Conservation (phyloP, 768 basidiomycete genomes). For the Naganishia friedmannii region DNA sequence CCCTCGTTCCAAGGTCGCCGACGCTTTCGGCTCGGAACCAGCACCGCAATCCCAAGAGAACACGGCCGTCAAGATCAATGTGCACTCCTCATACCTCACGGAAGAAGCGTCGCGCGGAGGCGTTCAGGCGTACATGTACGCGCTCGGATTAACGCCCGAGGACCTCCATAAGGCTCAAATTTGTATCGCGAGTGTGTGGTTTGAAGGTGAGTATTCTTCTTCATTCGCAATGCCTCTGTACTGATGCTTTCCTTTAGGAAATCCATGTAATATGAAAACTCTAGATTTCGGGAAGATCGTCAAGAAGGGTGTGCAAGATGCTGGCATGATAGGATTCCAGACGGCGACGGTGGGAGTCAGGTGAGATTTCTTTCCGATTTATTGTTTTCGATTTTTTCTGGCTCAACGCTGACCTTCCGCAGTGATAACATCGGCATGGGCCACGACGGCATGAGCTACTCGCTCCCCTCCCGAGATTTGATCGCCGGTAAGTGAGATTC, state of each 20-base stretch:
- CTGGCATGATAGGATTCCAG: slow-evolving; percentile 70
- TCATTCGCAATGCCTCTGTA: too few species aligned
- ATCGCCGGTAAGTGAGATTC: slow-evolving; percentile 68
- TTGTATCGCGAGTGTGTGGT: slow-evolving; percentile 85
- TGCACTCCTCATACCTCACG: slow-evolving; percentile 24
- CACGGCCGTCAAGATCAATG: slow-evolving; percentile 7
- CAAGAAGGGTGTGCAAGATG: slow-evolving; percentile 76
- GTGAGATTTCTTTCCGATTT: too few species aligned
- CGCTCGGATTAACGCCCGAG: slow-evolving; percentile 24
- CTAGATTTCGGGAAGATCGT: slow-evolving; percentile 74
- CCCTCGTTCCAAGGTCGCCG: slow-evolving; percentile 12
- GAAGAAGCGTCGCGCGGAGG: slow-evolving; percentile 24
- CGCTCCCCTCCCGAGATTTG: slow-evolving; percentile 78
- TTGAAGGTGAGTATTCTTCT: too few species aligned
- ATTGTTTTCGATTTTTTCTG: too few species aligned
- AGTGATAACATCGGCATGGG: slow-evolving; percentile 89
- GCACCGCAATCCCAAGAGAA: slow-evolving; percentile 8
- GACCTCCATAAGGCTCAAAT: slow-evolving; percentile 79
- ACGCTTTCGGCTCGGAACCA: slow-evolving; percentile 12
- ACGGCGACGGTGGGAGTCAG: slow-evolving; percentile 85
- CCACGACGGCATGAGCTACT: slow-evolving; percentile 66
- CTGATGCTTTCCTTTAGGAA: too few species aligned
- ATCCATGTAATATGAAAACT: slow-evolving; percentile 80
- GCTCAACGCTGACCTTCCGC: too few species aligned
- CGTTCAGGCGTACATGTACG: slow-evolving; percentile 30